A percentile compares a stretch with the other conserved stretches of the same genome.
These are phyloP conservation scores for Laetiporus sulphureus DNA, from an alignment of 1,284 basidiomycete genomes.

Conservation along the genomic window DNA sequence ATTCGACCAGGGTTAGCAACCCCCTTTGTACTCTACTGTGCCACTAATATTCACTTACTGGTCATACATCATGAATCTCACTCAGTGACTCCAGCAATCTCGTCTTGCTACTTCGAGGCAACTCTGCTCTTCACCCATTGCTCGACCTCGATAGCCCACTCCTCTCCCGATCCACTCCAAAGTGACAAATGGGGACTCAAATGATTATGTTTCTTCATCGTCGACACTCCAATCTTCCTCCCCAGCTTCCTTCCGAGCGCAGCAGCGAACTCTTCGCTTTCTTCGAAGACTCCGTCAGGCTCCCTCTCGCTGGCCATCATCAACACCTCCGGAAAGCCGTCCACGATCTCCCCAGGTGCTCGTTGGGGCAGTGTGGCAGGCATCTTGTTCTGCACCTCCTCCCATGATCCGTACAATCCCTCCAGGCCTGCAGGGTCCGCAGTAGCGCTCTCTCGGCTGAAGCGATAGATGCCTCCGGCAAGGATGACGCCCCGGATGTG, in stretches of 20 bases:
- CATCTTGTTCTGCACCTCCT: constrained; percentile 32
- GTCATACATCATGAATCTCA: no score
- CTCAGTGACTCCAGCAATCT: no score
- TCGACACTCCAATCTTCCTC: constrained; percentile 24
- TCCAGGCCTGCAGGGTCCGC: no score
- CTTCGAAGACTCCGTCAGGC: constrained; percentile 34
- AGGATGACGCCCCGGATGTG: constrained; percentile 40
- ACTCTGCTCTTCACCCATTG: constrained; percentile 32
- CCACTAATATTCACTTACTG: no score
- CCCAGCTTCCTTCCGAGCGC: constrained; percentile 27
- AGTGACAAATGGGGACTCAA: constrained; percentile 47
- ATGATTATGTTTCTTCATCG: constrained; percentile 56
- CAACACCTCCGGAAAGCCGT: constrained; percentile 37
- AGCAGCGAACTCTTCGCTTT: constrained; percentile 29
- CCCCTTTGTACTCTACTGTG: no score
- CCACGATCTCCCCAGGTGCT: constrained; percentile 28
- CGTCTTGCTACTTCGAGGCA: no score
- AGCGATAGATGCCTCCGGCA: constrained; percentile 40
- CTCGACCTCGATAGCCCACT: constrained; percentile 48
- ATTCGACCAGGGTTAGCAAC: no score
- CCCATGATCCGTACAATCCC: constrained; percentile 44
- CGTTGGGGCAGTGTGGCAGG: constrained; percentile 33
- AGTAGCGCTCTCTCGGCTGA: no score
- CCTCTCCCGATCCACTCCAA: constrained; percentile 48
- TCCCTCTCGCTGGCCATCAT: constrained; percentile 47